Evolutionary conservation across 2,329 filamentous ascomycete genomes (phyloP).

Genomic region (Epichloe glyceriae): DNA sequence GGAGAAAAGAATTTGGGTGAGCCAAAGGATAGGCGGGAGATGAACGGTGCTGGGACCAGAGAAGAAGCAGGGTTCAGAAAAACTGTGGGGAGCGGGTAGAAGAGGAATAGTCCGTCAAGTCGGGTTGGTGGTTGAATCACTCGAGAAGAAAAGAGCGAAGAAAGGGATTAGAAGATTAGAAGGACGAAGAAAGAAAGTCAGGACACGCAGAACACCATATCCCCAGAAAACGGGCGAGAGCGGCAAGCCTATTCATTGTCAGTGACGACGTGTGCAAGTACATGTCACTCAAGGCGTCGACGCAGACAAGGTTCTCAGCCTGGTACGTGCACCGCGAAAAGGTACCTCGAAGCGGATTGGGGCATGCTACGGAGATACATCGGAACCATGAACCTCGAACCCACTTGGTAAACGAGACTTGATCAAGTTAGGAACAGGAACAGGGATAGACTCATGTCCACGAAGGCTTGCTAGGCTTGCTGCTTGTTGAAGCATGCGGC

Average conservation of each 20-base stretch:
- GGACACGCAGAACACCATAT: not conserved
- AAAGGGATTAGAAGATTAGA: not conserved
- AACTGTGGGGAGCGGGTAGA: slow-evolving; percentile 9
- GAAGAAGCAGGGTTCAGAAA: slow-evolving; percentile 8
- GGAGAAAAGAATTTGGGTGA: slow-evolving; percentile 14
- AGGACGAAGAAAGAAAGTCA: not conserved
- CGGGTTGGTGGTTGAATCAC: not conserved
- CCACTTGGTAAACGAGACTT: not conserved
- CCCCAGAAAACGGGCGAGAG: slow-evolving; percentile 2
- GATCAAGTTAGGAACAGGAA: not conserved
- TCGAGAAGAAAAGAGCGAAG: not conserved
- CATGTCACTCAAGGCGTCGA: slow-evolving; percentile 1
- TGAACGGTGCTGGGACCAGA: slow-evolving; percentile 8
- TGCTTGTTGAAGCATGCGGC: not conserved
- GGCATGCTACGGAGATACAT: slow-evolving; percentile 2
- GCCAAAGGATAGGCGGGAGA: slow-evolving; percentile 9
- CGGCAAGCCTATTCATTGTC: not conserved
- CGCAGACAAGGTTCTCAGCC: slow-evolving; percentile 6
- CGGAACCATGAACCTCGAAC: slow-evolving; percentile 1
- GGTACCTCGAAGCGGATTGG: slow-evolving; percentile 6
- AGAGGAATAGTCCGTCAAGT: slow-evolving; percentile 2
- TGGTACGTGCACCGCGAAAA: slow-evolving; percentile 1
- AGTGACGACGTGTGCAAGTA: slow-evolving; percentile 2
- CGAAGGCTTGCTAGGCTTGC: not conserved
- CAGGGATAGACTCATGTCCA: not conserved